Conservation (phyloP, 805 yeast species). For the Peterozyma xylosa region DNA sequence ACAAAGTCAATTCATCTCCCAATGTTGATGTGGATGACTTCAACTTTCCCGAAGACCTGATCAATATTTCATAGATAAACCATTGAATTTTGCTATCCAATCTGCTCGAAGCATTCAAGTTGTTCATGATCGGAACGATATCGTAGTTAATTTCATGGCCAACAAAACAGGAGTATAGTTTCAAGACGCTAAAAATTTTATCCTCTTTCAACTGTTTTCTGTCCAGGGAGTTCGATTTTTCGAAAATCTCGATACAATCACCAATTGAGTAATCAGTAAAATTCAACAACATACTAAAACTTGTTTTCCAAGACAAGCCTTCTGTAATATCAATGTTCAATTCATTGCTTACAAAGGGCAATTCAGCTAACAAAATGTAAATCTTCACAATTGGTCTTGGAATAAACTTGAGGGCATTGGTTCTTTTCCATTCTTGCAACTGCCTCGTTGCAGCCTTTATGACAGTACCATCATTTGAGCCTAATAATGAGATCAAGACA, state of each 20-base stretch:
- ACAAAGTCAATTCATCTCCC: constrained; percentile 14
- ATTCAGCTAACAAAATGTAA: constrained; percentile 58
- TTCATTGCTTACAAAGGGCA: constrained; percentile 21
- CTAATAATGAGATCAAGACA: constrained; percentile 58
- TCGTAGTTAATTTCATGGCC: constrained; percentile 8
- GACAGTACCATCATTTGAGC: constrained; percentile 60
- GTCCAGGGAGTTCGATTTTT: constrained; percentile 2
- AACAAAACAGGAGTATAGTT: constrained; percentile 19
- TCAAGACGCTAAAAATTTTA: constrained; percentile 18
- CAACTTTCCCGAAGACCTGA: constrained; percentile 11
- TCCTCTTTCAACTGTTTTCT: constrained; percentile 9
- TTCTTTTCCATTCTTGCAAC: constrained; percentile 55
- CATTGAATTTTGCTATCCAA: constrained; percentile 8
- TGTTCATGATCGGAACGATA: constrained; percentile 1
- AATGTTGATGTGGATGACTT: constrained; percentile 5
- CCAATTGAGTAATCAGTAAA: constrained; percentile 20
- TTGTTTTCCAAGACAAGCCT: constrained; percentile 59
- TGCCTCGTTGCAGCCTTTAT: constrained; percentile 51
- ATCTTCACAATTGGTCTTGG: constrained; percentile 51
- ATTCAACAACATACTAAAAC: constrained; percentile 50
- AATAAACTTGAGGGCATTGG: constrained; percentile 31
- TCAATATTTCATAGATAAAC: constrained; percentile 11
- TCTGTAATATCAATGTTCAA: constrained; percentile 27
- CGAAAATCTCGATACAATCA: constrained; percentile 10
- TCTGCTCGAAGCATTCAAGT: background rate